Conservation (phyloP, 2,329 filamentous ascomycete species). For the Ceratocystis huliohia region DNA sequence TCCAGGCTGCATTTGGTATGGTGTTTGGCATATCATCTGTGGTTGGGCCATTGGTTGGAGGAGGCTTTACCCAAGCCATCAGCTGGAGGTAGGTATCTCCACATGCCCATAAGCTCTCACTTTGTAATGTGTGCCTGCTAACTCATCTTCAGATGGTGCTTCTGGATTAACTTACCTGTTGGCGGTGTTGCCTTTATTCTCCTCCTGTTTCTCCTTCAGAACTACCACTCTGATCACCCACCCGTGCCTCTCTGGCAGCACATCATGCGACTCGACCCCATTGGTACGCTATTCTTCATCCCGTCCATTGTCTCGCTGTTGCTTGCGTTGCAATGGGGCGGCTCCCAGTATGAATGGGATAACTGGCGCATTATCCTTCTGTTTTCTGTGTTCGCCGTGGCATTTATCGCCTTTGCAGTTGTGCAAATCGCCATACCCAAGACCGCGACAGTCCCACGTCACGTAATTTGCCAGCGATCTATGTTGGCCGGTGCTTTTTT, state of each 20-base stretch:
- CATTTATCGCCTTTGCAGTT: slow-evolving; percentile 35
- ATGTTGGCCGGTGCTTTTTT: slow-evolving; percentile 37
- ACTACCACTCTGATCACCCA: slow-evolving; percentile 25
- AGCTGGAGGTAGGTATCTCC: slow-evolving; percentile 35
- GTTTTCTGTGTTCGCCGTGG: slow-evolving; percentile 38
- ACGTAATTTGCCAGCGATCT: slow-evolving; percentile 43
- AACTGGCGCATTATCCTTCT: slow-evolving; percentile 41
- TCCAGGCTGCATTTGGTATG: slow-evolving; percentile 43
- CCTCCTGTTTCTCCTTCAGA: slow-evolving; percentile 38
- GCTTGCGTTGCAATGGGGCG: slow-evolving; percentile 52
- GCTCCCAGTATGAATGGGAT: slow-evolving; percentile 40
- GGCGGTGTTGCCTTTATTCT: slow-evolving; percentile 39
- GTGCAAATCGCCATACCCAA: slow-evolving; percentile 43
- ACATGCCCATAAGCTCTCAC: background rate
- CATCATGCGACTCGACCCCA: slow-evolving; percentile 42
- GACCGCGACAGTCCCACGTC: slow-evolving; percentile 43
- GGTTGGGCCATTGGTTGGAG: slow-evolving; percentile 41
- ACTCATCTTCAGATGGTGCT: slow-evolving; percentile 36
- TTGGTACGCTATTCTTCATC: slow-evolving; percentile 48
- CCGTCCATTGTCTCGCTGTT: slow-evolving; percentile 47
- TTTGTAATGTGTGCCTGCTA: background rate
- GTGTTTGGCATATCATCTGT: slow-evolving; percentile 44
- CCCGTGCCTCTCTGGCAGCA: slow-evolving; percentile 31
- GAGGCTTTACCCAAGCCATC: slow-evolving; percentile 37
- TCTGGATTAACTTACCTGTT: slow-evolving; percentile 47